Evolutionary conservation across 371 early-diverging fungal species (phyloP).

Genomic region (Circinella minor): DNA sequence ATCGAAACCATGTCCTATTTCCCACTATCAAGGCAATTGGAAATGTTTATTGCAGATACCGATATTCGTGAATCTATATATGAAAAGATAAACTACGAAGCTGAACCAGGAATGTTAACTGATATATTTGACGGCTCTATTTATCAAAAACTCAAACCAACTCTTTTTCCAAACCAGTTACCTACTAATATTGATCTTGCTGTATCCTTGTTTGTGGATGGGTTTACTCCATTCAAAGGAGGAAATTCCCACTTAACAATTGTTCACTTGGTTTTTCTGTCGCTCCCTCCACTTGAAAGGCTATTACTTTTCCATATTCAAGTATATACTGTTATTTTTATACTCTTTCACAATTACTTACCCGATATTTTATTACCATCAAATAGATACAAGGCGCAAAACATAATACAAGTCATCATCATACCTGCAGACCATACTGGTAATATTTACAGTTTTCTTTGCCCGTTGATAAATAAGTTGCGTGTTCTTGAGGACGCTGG

Average conservation of each 20-base stretch:
- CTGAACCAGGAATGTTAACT: too few species aligned
- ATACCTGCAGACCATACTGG: constrained; percentile 1
- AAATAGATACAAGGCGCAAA: constrained; percentile 9
- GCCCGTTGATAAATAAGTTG: neutral
- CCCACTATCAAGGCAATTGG: too few species aligned
- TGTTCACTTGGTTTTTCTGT: constrained; percentile 7
- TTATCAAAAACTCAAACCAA: neutral
- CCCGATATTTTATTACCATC: neutral
- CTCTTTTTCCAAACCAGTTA: neutral
- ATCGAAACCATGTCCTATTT: too few species aligned
- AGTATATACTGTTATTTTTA: too few species aligned
- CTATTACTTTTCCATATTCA: too few species aligned
- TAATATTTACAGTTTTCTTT: neutral
- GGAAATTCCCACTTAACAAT: constrained; percentile 1
- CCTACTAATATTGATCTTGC: neutral
- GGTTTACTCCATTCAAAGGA: constrained; percentile 6
- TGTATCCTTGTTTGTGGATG: constrained; percentile 11
- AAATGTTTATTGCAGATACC: too few species aligned
- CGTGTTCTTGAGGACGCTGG: constrained; percentile 1
- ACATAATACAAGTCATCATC: constrained; percentile 10
- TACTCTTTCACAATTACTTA: too few species aligned
- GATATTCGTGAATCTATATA: too few species aligned
- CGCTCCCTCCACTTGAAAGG: constrained; percentile 7
- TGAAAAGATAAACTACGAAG: too few species aligned
- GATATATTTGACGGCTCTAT: too few species aligned